phyloP scores from a whole-genome alignment of 139 green algal genomes.

The Chlamydomonas incerta region DNA sequence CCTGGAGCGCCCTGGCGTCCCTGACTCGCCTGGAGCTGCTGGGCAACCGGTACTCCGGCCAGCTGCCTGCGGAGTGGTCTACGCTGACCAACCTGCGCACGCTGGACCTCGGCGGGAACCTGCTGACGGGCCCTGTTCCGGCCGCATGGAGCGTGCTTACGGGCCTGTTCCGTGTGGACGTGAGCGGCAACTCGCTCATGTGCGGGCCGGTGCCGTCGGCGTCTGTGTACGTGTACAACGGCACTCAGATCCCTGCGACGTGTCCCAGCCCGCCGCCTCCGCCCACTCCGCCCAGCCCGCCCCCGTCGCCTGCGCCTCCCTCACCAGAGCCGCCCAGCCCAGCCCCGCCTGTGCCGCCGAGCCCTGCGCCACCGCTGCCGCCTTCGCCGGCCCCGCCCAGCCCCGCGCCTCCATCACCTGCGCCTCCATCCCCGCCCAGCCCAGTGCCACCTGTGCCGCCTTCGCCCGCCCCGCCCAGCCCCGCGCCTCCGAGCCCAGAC shows the following conservation, averaged over 20 bases:
- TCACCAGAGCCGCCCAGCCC: neutral
- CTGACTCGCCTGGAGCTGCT: conserved; percentile 26
- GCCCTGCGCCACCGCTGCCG: no score
- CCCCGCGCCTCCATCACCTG: neutral
- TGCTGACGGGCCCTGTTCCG: neutral
- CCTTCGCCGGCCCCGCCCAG: neutral
- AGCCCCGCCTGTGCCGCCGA: no score
- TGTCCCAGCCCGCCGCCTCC: neutral
- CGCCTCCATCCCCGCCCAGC: no score
- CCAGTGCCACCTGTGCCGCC: no score
- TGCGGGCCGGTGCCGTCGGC: neutral
- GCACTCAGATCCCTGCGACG: neutral
- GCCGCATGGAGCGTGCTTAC: neutral
- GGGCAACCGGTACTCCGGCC: conserved; percentile 33
- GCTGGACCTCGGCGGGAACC: neutral
- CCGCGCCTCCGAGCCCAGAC: neutral
- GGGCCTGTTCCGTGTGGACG: neutral
- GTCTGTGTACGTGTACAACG: neutral
- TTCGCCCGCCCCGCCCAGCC: no score
- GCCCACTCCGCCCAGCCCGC: no score
- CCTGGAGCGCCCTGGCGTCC: conserved; percentile 11
- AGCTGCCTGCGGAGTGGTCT: conserved; percentile 34
- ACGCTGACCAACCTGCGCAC: neutral
- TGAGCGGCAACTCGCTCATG: neutral
- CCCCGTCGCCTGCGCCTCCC: no score